Percentiles rank a stretch among this genome's conserved stretches.
These are phyloP conservation scores for Leucocoprinus birnbaumii DNA, from an alignment of 768 basidiomycete species.

Conservation along the genomic window DNA sequence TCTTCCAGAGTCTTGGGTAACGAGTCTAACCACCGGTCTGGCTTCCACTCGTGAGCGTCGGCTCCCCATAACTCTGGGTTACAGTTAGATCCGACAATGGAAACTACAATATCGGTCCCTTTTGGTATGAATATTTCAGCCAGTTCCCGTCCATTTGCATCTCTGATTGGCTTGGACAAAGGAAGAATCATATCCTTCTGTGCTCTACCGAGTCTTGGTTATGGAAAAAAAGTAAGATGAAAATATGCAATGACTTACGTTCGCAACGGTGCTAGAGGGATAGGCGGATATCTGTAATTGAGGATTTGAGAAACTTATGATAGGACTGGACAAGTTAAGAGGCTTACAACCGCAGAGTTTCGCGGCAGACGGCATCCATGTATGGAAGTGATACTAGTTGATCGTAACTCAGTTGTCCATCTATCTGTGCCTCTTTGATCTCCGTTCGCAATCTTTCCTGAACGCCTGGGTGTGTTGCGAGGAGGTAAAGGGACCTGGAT, in stretches of 20 bases:
- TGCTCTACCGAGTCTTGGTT: conserved; percentile 2
- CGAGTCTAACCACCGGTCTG: too few species aligned
- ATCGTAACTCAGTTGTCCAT: conserved; percentile 20
- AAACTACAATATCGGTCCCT: too few species aligned
- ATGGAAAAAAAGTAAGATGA: too few species aligned
- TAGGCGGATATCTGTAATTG: conserved; percentile 15
- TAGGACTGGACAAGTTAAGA: not conserved
- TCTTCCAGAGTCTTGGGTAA: too few species aligned
- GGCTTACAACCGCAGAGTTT: conserved; percentile 37
- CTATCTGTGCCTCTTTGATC: conserved; percentile 23
- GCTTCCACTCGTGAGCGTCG: too few species aligned
- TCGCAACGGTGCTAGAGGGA: conserved; percentile 15
- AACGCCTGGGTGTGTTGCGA: conserved; percentile 34
- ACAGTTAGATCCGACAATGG: too few species aligned
- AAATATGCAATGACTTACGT: conserved; percentile 1
- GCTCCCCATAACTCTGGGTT: too few species aligned
- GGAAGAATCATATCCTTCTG: too few species aligned
- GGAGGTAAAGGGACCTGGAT: conserved; percentile 32
- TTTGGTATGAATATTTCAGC: too few species aligned
- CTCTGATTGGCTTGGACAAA: too few species aligned
- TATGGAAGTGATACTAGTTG: conserved; percentile 18
- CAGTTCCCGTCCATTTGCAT: too few species aligned
- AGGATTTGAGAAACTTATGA: not conserved
- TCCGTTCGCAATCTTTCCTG: conserved; percentile 35
- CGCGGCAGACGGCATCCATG: conserved; percentile 21